phyloP scores from a whole-genome alignment of 495 filamentous ascomycete species.

The Lindgomyces ingoldianus region DNA sequence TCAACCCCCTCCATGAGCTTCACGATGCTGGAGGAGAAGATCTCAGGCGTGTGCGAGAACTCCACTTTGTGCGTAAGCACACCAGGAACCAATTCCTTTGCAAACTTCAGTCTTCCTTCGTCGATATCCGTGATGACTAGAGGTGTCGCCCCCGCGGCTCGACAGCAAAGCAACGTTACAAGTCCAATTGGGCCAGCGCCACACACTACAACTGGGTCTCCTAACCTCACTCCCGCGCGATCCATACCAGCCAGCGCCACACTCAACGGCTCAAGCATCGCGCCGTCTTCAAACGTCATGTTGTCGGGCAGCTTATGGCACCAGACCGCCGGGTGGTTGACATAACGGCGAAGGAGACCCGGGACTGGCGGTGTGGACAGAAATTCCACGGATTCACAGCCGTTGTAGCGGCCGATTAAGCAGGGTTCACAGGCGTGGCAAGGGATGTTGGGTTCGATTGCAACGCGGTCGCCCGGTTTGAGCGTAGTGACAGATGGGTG shows the following conservation, averaged over 20 bases:
- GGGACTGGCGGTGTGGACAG: constrained; percentile 85
- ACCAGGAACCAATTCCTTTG: constrained; percentile 71
- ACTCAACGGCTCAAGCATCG: constrained; percentile 81
- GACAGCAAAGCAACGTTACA: constrained; percentile 76
- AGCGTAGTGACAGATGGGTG: constrained; percentile 75
- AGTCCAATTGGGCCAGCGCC: constrained; percentile 90
- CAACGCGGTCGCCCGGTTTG: constrained; percentile 80
- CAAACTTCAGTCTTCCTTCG: constrained; percentile 76
- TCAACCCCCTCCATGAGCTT: constrained; percentile 67
- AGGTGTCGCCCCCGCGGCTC: constrained; percentile 80
- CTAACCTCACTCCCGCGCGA: constrained; percentile 72
- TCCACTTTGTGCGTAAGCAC: constrained; percentile 79
- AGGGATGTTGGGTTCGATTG: constrained; percentile 87
- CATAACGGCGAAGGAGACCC: constrained; percentile 86
- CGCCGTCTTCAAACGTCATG: constrained; percentile 87
- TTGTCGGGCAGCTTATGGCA: constrained; percentile 83
- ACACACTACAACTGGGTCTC: constrained; percentile 82
- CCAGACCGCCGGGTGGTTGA: constrained; percentile 89
- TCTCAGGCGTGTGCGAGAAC: constrained; percentile 63
- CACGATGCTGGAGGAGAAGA: constrained; percentile 67
- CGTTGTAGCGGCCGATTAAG: constrained; percentile 88
- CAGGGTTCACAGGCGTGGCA: constrained; percentile 88
- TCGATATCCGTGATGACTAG: constrained; percentile 93
- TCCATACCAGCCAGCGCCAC: constrained; percentile 85
- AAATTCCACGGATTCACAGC: constrained; percentile 81